Base-by-base conservation (phyloP, 768 basidiomycete species). In the Termitomyces sp. region DNA sequence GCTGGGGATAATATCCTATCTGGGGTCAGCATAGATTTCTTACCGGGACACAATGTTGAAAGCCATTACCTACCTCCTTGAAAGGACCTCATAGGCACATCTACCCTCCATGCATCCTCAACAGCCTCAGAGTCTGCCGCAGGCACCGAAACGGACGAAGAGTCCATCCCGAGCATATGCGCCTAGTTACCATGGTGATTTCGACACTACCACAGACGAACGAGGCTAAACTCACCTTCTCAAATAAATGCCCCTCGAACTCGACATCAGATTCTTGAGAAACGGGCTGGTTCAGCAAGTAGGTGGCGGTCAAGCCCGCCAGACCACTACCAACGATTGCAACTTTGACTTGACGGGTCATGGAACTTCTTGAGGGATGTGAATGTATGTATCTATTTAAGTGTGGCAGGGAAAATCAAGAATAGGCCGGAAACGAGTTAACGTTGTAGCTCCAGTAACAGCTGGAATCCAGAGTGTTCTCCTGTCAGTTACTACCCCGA, bases 51-150 rank as follows among this genome's bases (percentile, higher is more conserved):
- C 4, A 33, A 25, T 18, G 23, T 15, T 60, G 80, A 48, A n/a
- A n/a, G n/a, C n/a, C n/a, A n/a, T n/a, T n/a, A n/a, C n/a, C n/a
- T 52, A 85, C 88, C 87, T 71, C 84, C 85, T 76, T 91, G 88
- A 64, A 91, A 91, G 1, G 84, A 84, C 38, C 89, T 72, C 89
- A 91, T 91, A 0, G 89, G 89, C 0, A 90, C 88, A 63, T 91
- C 89, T 3, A 91, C 75, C 51, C 82, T 71, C 76, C 81, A 81
- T 46, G 77, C 68, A 33, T 71, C 63, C 20, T 67, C 67, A 10
- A 68, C 55, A 4, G 66, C 73, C 4, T 71, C 69, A 36, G 45
- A 32, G 16, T 70, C 70, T 33, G 41, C 33, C 31, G 69, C 64
- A 16, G 71, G 68, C 5, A 83, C 50, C 7, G 80, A 80, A 36